Conservation (phyloP, 2,329 filamentous ascomycete species). For the Aquanectria penicillioides region DNA sequence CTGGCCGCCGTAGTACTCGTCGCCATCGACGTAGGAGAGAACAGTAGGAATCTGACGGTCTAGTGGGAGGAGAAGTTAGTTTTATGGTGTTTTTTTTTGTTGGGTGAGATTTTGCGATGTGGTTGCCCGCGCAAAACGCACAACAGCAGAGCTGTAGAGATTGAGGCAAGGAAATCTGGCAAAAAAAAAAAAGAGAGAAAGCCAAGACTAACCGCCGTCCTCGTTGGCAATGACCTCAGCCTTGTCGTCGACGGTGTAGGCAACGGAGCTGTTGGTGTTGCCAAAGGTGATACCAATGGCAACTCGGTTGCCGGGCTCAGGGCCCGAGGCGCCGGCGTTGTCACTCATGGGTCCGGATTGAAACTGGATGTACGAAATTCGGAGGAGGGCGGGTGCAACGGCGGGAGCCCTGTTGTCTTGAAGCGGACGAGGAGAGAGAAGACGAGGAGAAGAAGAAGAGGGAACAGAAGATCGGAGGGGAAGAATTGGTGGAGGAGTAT, state of each 20-base stretch:
- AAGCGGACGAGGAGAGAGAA: slow-evolving; percentile 15
- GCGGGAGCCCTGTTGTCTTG: slow-evolving; percentile 24
- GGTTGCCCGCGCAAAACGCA: background rate
- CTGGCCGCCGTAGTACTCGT: slow-evolving; percentile 96
- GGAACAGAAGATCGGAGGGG: too few relatives aligned
- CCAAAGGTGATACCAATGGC: slow-evolving; percentile 98
- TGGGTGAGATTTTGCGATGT: background rate
- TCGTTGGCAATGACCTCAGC: slow-evolving; percentile 98
- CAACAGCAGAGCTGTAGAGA: background rate
- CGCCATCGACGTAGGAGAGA: slow-evolving; percentile 92
- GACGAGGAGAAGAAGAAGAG: slow-evolving; percentile 13
- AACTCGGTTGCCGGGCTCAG: slow-evolving; percentile 67
- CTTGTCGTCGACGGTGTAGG: slow-evolving; percentile 91
- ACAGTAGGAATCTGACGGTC: slow-evolving; percentile 97
- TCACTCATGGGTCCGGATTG: slow-evolving; percentile 55
- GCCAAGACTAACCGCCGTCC: slow-evolving; percentile 78
- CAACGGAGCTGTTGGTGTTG: slow-evolving; percentile 98
- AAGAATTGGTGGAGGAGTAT: slow-evolving; percentile 34
- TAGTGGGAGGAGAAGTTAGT: slow-evolving; percentile 48
- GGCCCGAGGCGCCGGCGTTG: slow-evolving; percentile 53
- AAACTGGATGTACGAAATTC: slow-evolving; percentile 1
- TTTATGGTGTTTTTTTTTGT: background rate
- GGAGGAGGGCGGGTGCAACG: slow-evolving; percentile 15
- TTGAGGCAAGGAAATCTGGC: background rate
- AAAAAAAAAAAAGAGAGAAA: background rate